Conservation (phyloP, 2,329 filamentous ascomycete species). For the Calonectria crousiana region DNA sequence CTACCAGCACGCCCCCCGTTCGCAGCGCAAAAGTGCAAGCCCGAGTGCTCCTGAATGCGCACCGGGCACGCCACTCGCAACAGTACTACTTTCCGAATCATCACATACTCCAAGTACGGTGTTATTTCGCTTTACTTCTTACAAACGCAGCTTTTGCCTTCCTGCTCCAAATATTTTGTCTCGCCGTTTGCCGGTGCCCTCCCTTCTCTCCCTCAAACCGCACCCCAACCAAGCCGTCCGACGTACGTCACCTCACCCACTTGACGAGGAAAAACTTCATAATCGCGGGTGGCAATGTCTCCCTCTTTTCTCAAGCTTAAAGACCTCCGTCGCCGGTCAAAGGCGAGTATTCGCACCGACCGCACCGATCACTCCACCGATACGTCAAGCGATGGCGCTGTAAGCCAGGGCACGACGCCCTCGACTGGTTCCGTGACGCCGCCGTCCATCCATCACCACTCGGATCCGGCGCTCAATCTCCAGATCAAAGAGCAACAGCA, state of each 20-base stretch:
- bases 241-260: conserved; percentile 11
- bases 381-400: conserved; percentile 70
- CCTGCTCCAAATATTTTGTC: background rate
- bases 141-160: background rate
- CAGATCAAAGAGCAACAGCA: conserved; percentile 63
- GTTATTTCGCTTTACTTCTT: conserved; percentile 2
- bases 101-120: background rate
- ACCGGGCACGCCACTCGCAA: conserved; percentile 1
- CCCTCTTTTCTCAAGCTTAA: conserved; percentile 76
- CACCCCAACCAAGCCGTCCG: conserved; percentile 20
- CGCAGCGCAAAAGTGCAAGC: conserved; percentile 15
- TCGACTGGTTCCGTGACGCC: conserved; percentile 80
- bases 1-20: conserved; percentile 21
- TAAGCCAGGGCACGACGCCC: conserved; percentile 69
- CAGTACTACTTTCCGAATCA: background rate
- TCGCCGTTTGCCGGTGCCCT: conserved; percentile 24
- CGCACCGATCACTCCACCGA: conserved; percentile 68
- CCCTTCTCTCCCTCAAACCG: background rate
- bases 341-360: conserved; percentile 77
- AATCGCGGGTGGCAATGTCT: conserved; percentile 59
- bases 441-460: conserved; percentile 76
- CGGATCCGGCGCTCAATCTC: conserved; percentile 73
- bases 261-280: conserved; percentile 29
- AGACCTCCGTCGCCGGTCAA: conserved; percentile 81
- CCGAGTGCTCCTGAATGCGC: background rate